Evolutionary conservation across 1,284 basidiomycete genomes (phyloP), one percentile per base, ranked within the genome.

Genomic region (Apiotrichum veenhuisii): DNA sequence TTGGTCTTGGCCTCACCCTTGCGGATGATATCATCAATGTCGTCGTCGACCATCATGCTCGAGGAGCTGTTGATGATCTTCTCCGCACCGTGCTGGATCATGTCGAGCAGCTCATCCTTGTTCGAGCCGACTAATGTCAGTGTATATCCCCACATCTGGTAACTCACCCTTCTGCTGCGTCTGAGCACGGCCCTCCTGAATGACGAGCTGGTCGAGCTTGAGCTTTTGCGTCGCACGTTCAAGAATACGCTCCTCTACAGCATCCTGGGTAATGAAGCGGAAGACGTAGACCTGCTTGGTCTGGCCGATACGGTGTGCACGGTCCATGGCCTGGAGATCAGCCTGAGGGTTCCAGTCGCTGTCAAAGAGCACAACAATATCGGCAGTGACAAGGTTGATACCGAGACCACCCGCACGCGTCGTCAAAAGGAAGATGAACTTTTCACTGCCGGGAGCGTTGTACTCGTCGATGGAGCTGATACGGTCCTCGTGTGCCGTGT

Each of bases 261-360:
- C 94, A 50, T 88, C 82, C 72, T 97, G 93, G 0, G 96, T 98
- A 67, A 99, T 90, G 75, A 98, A 98, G 26, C 95, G 82, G 82
- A 94, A 99, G 1, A 98, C 96, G 70, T 95, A 96, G 20, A 98
- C 95, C 77, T 98, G 95, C 78, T 98, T 98, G 50, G 90, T 98
- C 79, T 98, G 96, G 2, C 95, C 95, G 62, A 98, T 98, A 66
- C 95, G 90, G 78, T 98, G 95, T 0, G 95, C 95, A 64, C 95
- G 89, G 74, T 98, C 95, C 96, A 98, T 98, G 8, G 96, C 96
- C 75, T 98, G 96, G 55, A 98, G 76, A 80, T 99, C 96, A 5
- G 95, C 95, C 78, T 99, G 95, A 1, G 96, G 95, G 76, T 98
- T 98, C 95, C 95, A 98, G 77, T 98, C 96, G 63, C 87, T 90